Evolutionary conservation across 2,329 filamentous ascomycete genomes (phyloP).

Genomic region (Aureobasidium namibiae): DNA sequence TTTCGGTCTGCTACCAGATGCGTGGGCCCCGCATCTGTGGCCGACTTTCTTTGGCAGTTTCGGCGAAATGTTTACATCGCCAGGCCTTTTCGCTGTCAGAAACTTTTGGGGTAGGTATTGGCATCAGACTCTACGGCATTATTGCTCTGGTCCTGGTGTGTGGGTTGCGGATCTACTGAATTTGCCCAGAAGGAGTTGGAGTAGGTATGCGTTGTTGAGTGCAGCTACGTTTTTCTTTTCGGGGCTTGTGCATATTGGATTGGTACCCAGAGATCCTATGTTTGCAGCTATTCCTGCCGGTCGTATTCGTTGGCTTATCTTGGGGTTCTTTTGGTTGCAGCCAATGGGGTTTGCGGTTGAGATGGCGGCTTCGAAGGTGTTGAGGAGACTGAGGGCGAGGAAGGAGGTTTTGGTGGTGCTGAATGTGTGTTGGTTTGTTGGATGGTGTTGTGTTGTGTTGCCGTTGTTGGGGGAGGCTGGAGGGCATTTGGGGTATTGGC

Average conservation of each 20-base stretch:
- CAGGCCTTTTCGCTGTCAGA: slow-evolving; percentile 19
- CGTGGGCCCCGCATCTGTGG: slow-evolving; percentile 23
- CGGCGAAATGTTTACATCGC: slow-evolving; percentile 10
- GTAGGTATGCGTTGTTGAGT: slow-evolving; percentile 19
- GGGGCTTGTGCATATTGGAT: slow-evolving; percentile 23
- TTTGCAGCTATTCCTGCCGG: slow-evolving; percentile 5
- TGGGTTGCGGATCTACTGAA: slow-evolving; percentile 18
- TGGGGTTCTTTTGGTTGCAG: slow-evolving; percentile 24
- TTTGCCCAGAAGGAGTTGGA: slow-evolving; percentile 12
- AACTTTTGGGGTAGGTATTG: slow-evolving; percentile 26
- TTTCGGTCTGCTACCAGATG: slow-evolving; percentile 15
- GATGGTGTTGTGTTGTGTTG: slow-evolving; percentile 19
- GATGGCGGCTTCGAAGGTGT: slow-evolving; percentile 12
- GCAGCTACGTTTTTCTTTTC: slow-evolving; percentile 22
- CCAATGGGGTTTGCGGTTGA: slow-evolving; percentile 21
- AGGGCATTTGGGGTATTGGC: slow-evolving; percentile 20
- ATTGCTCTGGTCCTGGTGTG: slow-evolving; percentile 20
- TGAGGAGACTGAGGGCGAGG: neutral
- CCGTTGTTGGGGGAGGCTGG: slow-evolving; percentile 20
- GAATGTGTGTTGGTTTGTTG: slow-evolving; percentile 19
- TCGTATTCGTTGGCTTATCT: slow-evolving; percentile 13
- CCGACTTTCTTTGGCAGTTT: slow-evolving; percentile 22
- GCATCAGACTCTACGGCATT: slow-evolving; percentile 26
- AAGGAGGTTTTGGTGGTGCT: slow-evolving; percentile 12
- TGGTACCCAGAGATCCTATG: slow-evolving; percentile 23